A percentile compares a stretch with the other conserved stretches of the same genome.
These are phyloP conservation scores for Ampelocalamus luodianensis DNA, from an alignment of 176 grass and related monocot species.

Conservation along the genomic window DNA sequence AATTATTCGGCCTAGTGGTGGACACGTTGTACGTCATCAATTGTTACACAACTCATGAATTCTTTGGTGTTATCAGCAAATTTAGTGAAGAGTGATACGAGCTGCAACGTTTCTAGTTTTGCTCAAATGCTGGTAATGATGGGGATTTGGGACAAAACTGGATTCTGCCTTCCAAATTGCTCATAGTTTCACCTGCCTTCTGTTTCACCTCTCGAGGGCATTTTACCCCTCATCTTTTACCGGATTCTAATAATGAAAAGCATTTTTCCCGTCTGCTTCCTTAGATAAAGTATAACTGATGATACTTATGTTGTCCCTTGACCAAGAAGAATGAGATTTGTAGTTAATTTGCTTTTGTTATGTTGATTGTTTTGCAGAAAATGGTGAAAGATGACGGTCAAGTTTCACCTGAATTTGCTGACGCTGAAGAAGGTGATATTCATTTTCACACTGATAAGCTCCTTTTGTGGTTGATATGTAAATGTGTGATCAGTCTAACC, in stretches of 20 bases:
- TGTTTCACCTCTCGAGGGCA: neutral
- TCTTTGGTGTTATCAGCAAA: neutral
- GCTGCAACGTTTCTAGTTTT: neutral
- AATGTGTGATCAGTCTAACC: slow-evolving; percentile 26
- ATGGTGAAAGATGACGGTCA: slow-evolving; percentile 60
- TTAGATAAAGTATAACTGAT: neutral
- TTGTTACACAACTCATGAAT: neutral
- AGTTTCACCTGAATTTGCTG: slow-evolving; percentile 84
- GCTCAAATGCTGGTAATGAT: neutral
- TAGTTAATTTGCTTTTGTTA: slow-evolving; percentile 1
- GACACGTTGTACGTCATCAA: too few species aligned
- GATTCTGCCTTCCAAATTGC: neutral
- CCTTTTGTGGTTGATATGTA: neutral
- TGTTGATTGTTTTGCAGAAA: slow-evolving; percentile 65
- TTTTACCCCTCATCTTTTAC: neutral
- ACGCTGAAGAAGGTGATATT: slow-evolving; percentile 70
- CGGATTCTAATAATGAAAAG: neutral
- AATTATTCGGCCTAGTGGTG: too few species aligned
- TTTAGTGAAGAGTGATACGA: neutral
- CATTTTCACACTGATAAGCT: neutral
- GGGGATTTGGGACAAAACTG: neutral
- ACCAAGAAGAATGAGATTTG: neutral
- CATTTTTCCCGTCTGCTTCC: neutral
- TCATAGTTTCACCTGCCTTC: neutral
- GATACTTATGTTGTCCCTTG: neutral